phyloP scores from a whole-genome alignment of 2,329 filamentous ascomycete genomes.

The Ceratocystis albifundus region DNA sequence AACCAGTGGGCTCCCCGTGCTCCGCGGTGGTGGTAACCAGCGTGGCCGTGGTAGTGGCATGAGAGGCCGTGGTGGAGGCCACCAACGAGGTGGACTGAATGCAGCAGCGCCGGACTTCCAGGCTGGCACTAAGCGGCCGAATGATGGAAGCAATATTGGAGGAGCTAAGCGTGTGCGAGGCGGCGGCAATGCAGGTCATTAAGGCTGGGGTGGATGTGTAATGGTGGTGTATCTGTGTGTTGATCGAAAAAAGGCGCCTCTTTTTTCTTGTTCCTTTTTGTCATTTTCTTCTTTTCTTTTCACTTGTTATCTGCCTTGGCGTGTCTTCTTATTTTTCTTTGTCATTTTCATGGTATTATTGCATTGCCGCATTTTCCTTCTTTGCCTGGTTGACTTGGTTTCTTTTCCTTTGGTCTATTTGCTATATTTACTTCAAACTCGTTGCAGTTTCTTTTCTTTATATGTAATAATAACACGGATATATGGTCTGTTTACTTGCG shows the following conservation, averaged over 20 bases:
- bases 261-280: conserved; percentile 14
- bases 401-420: background rate
- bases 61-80: conserved; percentile 34
- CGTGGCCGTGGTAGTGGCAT: conserved; percentile 28
- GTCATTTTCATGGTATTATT: conserved; percentile 8
- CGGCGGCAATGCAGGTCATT: conserved; percentile 21
- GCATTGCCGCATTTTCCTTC: conserved; percentile 6
- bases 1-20: conserved; percentile 33
- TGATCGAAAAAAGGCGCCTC: background rate
- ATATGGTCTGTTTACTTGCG: background rate
- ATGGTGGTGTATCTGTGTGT: too few species aligned
- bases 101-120: conserved; percentile 45
- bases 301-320: background rate
- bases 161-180: conserved; percentile 36
- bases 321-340: conserved; percentile 9
- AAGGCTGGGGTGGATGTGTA: background rate
- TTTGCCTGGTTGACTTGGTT: background rate
- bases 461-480: background rate
- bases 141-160: conserved; percentile 38
- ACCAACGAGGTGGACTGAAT: conserved; percentile 33
- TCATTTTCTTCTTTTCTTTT: background rate
- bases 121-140: conserved; percentile 45
- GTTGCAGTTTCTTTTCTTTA: too few species aligned
- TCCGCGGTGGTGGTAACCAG: conserved; percentile 31
- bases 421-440: background rate